These are phyloP conservation scores for Populus ilicifolia DNA, from an alignment of 345 rosid species.

Conservation along the genomic window DNA sequence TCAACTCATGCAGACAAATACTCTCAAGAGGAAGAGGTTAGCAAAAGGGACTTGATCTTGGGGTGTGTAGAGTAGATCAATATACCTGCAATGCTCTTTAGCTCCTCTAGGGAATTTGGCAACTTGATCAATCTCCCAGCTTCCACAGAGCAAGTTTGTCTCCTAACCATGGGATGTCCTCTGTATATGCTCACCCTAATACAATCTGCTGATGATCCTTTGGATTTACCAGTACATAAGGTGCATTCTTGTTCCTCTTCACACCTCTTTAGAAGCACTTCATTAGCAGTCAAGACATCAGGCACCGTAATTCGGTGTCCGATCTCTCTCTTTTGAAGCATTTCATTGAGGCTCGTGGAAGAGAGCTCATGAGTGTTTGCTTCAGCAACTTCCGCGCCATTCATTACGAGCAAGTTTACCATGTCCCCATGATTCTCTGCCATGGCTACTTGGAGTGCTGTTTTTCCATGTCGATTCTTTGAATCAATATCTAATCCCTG, in stretches of 20 bases:
- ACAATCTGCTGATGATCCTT: not conserved
- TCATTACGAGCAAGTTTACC: slow-evolving; percentile 58
- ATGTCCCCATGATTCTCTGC: slow-evolving; percentile 52
- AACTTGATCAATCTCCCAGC: slow-evolving; percentile 61
- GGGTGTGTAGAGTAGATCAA: too few relatives aligned
- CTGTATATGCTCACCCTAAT: slow-evolving; percentile 64
- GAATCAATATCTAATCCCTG: slow-evolving; percentile 55
- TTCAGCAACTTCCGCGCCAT: slow-evolving; percentile 53
- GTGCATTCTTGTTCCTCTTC: slow-evolving; percentile 23
- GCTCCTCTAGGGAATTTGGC: slow-evolving; percentile 66
- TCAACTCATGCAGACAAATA: too few relatives aligned
- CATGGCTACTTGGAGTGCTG: slow-evolving; percentile 63
- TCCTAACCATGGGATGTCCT: slow-evolving; percentile 69
- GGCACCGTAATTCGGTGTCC: slow-evolving; percentile 39
- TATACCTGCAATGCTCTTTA: slow-evolving; percentile 74
- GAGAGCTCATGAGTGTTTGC: slow-evolving; percentile 23
- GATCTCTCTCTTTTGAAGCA: slow-evolving; percentile 41
- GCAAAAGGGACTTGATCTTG: too few relatives aligned
- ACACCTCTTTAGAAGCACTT: slow-evolving; percentile 23
- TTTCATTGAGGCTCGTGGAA: slow-evolving; percentile 30
- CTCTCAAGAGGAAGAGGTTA: too few relatives aligned
- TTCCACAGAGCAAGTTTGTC: slow-evolving; percentile 30
- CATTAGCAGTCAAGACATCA: slow-evolving; percentile 14
- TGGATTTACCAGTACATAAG: not conserved
- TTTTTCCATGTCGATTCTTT: slow-evolving; percentile 50